phyloP scores from a whole-genome alignment of 176 grass and related monocot species.

The Saccharum spontaneum region DNA sequence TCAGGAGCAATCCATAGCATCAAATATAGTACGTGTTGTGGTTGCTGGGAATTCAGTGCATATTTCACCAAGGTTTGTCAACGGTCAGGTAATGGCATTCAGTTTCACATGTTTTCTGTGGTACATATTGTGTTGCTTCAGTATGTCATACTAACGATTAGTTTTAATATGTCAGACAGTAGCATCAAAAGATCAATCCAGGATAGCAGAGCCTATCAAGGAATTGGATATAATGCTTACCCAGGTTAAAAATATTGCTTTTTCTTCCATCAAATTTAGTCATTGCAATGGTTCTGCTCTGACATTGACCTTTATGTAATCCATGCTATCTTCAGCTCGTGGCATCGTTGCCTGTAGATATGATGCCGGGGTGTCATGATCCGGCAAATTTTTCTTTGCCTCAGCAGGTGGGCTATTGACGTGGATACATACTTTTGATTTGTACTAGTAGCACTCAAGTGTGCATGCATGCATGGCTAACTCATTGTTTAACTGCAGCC shows the following conservation, averaged over 20 bases:
- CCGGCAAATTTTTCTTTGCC: slow-evolving; percentile 96
- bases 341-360: slow-evolving; percentile 85
- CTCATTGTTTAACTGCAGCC: slow-evolving; percentile 50
- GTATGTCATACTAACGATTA: background rate
- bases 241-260: slow-evolving; percentile 62
- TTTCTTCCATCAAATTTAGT: slow-evolving; percentile 15
- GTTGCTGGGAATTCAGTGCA: slow-evolving; percentile 88
- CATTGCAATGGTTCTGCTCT: slow-evolving; percentile 6
- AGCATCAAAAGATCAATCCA: slow-evolving; percentile 82
- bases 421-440: slow-evolving; percentile 30
- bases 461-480: background rate
- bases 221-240: slow-evolving; percentile 96
- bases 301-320: slow-evolving; percentile 14
- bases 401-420: slow-evolving; percentile 63
- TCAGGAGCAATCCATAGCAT: slow-evolving; percentile 91
- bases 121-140: background rate
- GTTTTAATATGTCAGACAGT: slow-evolving; percentile 55
- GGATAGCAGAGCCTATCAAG: slow-evolving; percentile 86
- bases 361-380: slow-evolving; percentile 87
- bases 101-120: slow-evolving; percentile 17
- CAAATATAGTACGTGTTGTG: slow-evolving; percentile 76
- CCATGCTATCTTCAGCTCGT: slow-evolving; percentile 61
- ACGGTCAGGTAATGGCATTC: slow-evolving; percentile 63
- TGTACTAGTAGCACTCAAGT: slow-evolving; percentile 6
- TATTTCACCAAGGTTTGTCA: slow-evolving; percentile 69